Conservation (phyloP, 1,284 basidiomycete species). For the Puccinia horiana region DNA sequence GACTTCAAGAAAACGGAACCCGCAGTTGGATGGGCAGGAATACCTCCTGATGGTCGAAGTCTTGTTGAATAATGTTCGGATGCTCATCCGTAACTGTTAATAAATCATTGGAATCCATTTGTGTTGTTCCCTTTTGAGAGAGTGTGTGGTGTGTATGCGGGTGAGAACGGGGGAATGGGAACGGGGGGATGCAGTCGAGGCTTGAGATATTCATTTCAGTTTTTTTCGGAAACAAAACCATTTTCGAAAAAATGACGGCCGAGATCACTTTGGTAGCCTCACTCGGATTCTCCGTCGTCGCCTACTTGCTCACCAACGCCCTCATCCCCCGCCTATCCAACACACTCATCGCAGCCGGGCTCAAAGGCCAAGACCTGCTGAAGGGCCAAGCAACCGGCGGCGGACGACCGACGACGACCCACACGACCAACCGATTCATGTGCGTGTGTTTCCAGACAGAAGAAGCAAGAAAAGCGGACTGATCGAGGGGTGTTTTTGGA, state of each 20-base stretch:
- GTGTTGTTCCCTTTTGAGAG: not conserved
- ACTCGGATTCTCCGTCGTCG: constrained; percentile 6
- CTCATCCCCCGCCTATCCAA: constrained; percentile 37
- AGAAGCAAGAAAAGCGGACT: constrained; percentile 14
- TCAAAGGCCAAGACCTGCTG: constrained; percentile 77
- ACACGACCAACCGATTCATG: not conserved
- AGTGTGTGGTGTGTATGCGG: not conserved
- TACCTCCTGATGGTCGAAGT: constrained; percentile 59
- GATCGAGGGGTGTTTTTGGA: not conserved
- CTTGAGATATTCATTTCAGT: no score
- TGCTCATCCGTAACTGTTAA: constrained; percentile 60
- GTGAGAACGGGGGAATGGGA: not conserved
- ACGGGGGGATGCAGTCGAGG: not conserved
- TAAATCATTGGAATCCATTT: not conserved
- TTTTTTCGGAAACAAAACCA: no score
- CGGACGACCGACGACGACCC: not conserved
- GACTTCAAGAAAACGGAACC: not conserved
- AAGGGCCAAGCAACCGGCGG: constrained; percentile 61
- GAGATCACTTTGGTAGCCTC: constrained; percentile 26
- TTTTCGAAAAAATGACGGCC: not conserved
- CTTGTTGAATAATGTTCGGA: constrained; percentile 62
- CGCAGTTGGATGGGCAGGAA: not conserved
- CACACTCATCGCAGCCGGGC: constrained; percentile 59
- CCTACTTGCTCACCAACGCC: constrained; percentile 31
- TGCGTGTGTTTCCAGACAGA: not conserved